Base-by-base conservation (phyloP, 2,329 filamentous ascomycete genomes). In the Zarea fungicola region DNA sequence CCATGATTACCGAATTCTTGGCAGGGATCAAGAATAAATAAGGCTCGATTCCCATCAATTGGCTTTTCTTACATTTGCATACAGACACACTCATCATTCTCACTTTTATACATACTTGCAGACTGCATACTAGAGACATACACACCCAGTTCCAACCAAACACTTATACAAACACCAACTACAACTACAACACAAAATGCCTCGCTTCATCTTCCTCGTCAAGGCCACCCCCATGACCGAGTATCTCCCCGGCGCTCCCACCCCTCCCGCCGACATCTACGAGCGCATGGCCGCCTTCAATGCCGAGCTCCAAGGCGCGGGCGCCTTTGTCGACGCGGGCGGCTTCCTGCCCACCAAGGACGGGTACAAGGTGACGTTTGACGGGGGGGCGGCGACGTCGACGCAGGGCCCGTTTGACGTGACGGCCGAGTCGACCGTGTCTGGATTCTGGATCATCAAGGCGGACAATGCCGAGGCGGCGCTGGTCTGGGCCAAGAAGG, bases 401-500 rank as follows among this genome's bases (percentile, higher is more conserved):
- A 56, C 59, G 3, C 54, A 48, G n/a, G 62, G 62, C 2, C 64
- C 64, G 1, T 65, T 65, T 42, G 56, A 62, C 21, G 48, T 62
- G 16, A 48, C 54, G 19, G 48, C 48, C n/a, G 56, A 61, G 45
- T 40, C 44, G 2, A 56, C 62, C 16, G 54, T 64, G 3, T 62
- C 58, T 11, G 62, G 62, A 1, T 65, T 56, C 58, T 66, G 63
- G 63, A 55, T 66, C 18, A 45, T 66, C 9, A 56, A 60, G 51
- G 56, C 56, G 1, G 56, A 56, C 42, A 54, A 60, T 16, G 54
- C 54, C 6, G 57, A 65, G 5, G 62, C 64, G 48, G 62, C 62
- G 2, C 46, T 65, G 9, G 18, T 22, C 8, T 66, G 63, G 63
- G 63, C 62, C 1, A 58, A 58, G 51, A 62, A 61, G 42, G 51